Percentiles rank a stretch among this genome's conserved stretches.
These are phyloP conservation scores for Suillus cothurnatus DNA, from an alignment of 768 basidiomycete genomes.

Conservation along the genomic window DNA sequence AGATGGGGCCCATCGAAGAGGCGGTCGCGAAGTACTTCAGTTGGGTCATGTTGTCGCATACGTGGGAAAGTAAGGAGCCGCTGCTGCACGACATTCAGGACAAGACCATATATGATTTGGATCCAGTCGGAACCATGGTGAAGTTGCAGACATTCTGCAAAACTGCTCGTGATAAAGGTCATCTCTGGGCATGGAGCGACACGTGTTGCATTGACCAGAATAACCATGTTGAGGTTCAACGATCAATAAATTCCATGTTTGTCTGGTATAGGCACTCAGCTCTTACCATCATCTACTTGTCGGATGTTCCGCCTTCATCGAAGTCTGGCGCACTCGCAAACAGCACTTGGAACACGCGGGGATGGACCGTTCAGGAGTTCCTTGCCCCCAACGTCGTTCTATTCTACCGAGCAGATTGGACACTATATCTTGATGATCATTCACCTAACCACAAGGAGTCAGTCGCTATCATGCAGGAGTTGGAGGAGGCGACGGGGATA, in stretches of 20 bases:
- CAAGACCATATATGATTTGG: not conserved
- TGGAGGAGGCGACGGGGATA: not conserved
- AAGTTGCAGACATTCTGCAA: not conserved
- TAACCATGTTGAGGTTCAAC: not conserved
- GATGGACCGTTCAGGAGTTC: not conserved
- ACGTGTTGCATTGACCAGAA: not conserved
- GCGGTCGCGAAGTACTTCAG: not conserved
- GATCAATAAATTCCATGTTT: not conserved
- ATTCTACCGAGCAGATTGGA: not conserved
- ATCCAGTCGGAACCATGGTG: not conserved
- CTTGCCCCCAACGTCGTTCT: not conserved
- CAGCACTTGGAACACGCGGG: not conserved
- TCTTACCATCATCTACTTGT: not conserved
- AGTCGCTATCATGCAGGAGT: not conserved
- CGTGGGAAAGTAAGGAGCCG: not conserved
- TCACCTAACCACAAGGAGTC: not conserved
- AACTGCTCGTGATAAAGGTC: not conserved
- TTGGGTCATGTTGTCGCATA: not conserved
- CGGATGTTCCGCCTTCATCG: not conserved
- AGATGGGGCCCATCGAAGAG: not conserved
- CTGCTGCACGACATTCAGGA: not conserved
- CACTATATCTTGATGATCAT: not conserved
- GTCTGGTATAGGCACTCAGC: not conserved
- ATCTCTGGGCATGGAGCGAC: not conserved
- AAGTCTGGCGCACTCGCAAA: not conserved